A percentile compares a stretch with the other conserved stretches of the same genome.
phyloP scores from a whole-genome alignment of 176 grass and related monocot genomes.

The Elymus sibiricus region DNA sequence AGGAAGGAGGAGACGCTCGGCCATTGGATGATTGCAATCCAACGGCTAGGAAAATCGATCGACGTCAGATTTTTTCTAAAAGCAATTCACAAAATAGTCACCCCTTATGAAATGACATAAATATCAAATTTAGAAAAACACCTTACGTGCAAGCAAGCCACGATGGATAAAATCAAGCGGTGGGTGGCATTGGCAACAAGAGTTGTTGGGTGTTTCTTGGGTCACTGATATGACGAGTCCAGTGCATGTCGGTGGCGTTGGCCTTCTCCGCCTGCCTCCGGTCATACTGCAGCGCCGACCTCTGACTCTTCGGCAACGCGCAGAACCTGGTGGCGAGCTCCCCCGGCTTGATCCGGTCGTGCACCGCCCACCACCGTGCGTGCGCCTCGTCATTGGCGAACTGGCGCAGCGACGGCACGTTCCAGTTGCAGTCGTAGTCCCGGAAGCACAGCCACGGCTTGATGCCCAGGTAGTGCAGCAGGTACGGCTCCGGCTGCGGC shows the following conservation, averaged over 20 bases:
- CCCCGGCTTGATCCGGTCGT: conserved; percentile 38
- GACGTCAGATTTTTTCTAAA: too few relatives aligned
- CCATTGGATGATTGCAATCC: too few relatives aligned
- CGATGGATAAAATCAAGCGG: background rate
- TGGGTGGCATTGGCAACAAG: background rate
- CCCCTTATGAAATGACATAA: background rate
- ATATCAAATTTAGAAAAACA: background rate
- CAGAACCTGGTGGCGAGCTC: conserved; percentile 33
- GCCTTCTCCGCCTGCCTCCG: conserved; percentile 39
- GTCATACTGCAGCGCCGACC: conserved; percentile 34
- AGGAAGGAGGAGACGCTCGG: too few relatives aligned
- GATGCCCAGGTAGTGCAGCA: conserved; percentile 64
- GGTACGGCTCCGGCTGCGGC: conserved; percentile 19
- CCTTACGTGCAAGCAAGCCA: background rate
- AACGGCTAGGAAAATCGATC: too few relatives aligned
- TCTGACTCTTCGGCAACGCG: conserved; percentile 10
- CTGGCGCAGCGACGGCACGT: conserved; percentile 32
- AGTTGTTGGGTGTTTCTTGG: conserved; percentile 3
- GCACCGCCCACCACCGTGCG: conserved; percentile 53
- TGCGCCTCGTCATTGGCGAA: conserved; percentile 63
- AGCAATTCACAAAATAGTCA: background rate
- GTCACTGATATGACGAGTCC: conserved; percentile 45
- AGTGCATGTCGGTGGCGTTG: conserved; percentile 36
- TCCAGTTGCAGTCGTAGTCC: conserved; percentile 85
- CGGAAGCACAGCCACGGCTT: conserved; percentile 80